These are phyloP conservation scores for Sarocladium oryzae DNA, from an alignment of 2,329 filamentous ascomycete genomes.

Conservation along the genomic window DNA sequence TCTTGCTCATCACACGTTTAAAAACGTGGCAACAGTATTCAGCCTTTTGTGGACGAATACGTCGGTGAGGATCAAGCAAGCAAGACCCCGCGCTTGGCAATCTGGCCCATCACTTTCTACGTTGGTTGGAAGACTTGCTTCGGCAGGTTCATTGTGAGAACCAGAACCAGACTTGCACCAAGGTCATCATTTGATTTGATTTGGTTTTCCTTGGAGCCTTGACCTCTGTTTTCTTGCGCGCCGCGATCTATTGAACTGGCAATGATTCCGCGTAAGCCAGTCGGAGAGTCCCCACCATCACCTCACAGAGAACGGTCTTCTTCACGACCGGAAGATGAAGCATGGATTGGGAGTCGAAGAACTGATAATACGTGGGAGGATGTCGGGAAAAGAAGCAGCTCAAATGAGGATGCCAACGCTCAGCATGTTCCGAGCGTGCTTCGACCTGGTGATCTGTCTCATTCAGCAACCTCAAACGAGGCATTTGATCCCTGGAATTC, in stretches of 20 bases:
- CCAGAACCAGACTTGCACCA: too few relatives aligned
- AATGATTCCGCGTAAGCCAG: constrained; percentile 4
- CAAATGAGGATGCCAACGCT: neutral
- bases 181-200: too few relatives aligned
- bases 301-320: neutral
- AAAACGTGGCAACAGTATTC: too few relatives aligned
- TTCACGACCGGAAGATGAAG: neutral
- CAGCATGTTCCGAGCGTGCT: neutral
- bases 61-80: too few relatives aligned
- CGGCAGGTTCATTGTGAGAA: too few relatives aligned
- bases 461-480: neutral
- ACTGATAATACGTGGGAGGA: constrained; percentile 3
- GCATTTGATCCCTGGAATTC: neutral
- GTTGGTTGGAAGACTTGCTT: too few relatives aligned
- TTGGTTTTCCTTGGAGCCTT: neutral
- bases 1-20: too few relatives aligned
- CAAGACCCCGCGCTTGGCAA: neutral
- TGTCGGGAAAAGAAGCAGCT: neutral
- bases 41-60: too few relatives aligned
- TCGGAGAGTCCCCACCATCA: neutral
- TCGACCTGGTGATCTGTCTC: neutral
- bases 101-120: neutral
- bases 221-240: neutral
- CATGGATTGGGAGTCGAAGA: neutral
- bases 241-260: too few relatives aligned